Percentiles rank a stretch among this genome's conserved stretches.
Conservation (phyloP, 2,329 filamentous ascomycete species). For the Sclerotinia minor region DNA sequence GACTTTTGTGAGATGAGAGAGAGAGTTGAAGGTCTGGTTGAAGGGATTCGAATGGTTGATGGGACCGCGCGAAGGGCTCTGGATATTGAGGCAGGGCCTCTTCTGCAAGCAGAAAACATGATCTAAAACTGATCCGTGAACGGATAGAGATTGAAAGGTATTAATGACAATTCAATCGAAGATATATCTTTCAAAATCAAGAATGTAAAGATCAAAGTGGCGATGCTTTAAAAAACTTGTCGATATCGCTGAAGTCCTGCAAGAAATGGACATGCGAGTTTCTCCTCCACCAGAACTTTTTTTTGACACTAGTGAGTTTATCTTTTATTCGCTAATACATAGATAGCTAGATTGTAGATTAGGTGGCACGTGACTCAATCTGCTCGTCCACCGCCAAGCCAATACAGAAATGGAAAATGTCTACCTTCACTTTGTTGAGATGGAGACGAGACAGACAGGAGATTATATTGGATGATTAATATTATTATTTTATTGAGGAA, state of each 20-base stretch:
- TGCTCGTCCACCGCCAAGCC: neutral
- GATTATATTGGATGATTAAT: neutral
- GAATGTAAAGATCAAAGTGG: conserved; percentile 28
- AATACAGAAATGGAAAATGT: neutral
- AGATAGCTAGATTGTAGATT: neutral
- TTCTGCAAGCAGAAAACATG: conserved; percentile 42
- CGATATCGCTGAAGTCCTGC: conserved; percentile 3
- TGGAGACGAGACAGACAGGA: neutral
- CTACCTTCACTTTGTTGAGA: neutral
- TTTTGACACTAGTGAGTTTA: conserved; percentile 18
- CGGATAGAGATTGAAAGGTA: conserved; percentile 24
- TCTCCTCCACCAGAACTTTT: conserved; percentile 9
- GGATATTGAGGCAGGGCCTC: conserved; percentile 41
- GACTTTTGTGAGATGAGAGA: conserved; percentile 30
- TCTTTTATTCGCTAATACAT: neutral
- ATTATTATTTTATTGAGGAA: neutral
- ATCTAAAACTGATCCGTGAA: conserved; percentile 22
- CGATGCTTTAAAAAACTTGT: conserved; percentile 20
- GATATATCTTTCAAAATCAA: neutral
- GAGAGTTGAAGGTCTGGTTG: conserved; percentile 35
- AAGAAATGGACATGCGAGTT: conserved; percentile 8
- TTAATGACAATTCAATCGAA: conserved; percentile 12
- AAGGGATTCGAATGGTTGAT: conserved; percentile 34
- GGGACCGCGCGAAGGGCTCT: conserved; percentile 35
- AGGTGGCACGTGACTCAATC: rapidly evolving